phyloP scores from a whole-genome alignment of 108 stramenopile species.

The Cyclotella baltica region DNA sequence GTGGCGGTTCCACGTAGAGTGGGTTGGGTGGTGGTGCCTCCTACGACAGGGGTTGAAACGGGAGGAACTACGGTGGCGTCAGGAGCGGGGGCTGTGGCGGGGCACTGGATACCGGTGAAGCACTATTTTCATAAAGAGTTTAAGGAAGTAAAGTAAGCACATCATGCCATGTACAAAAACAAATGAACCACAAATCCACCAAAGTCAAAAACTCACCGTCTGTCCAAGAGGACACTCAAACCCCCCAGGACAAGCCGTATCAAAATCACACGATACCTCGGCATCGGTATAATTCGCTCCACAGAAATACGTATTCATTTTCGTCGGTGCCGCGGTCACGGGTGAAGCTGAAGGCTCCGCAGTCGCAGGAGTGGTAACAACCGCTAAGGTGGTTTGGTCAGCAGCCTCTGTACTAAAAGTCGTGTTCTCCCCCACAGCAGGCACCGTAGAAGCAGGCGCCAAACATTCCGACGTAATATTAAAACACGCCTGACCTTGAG shows the following conservation, averaged over 20 bases:
- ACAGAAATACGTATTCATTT: conserved; percentile 15
- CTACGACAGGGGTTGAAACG: conserved; percentile 4
- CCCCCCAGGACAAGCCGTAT: conserved; percentile 25
- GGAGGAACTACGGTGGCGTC: not conserved
- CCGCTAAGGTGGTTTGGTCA: not conserved
- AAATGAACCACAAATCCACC: no score
- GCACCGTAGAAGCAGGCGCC: no score
- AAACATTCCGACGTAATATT: no score
- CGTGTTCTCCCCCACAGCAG: no score
- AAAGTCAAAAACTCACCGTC: no score
- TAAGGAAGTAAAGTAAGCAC: no score
- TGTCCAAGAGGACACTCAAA: conserved; percentile 11
- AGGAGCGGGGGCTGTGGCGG: not conserved
- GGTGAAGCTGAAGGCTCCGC: not conserved
- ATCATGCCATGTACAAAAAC: no score
- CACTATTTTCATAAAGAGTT: no score
- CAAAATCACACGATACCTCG: not conserved
- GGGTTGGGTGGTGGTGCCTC: no score
- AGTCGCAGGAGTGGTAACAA: not conserved
- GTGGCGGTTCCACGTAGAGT: not conserved
- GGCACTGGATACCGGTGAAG: conserved; percentile 21
- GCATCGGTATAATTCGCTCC: conserved; percentile 25
- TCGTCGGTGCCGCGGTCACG: not conserved
- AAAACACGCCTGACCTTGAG: no score
- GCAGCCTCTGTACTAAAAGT: no score